Evolutionary conservation across 192 early-diverging fungal species (phyloP), one percentile per base, ranked within the genome.

Genomic region (Podila verticillata): DNA sequence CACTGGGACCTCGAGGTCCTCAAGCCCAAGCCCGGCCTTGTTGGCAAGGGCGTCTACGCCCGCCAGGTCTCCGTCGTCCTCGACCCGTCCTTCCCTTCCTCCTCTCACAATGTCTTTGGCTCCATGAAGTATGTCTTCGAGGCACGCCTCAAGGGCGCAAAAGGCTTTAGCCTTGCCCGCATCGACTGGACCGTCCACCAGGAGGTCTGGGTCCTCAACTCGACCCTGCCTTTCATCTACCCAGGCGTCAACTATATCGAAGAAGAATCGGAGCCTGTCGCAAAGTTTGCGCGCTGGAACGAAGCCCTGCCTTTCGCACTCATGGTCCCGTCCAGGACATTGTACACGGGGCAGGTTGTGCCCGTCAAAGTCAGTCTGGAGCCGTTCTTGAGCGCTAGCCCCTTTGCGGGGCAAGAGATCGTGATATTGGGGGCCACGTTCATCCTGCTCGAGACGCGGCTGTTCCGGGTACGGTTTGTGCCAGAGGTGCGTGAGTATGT

Each of bases 201-300:
- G 39, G 72, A 74, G 29, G 72, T 74, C 4, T 74, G 65, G 72
- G 65, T 74, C 60, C 20, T 74, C 32, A 74, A 74, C 51, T 67
- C 72, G 1, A 44, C 47, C 5, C 51, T 74, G 1, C 72, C 72
- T 12, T 61, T 51, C 32, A 65, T 61, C 26, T 48, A 48, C 24
- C 64, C 48, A 1, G 24, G 64, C 6, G 64, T 65, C 22, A 48
- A 24, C 20, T 24, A 54, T 6, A 19, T 54, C 51, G 51, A 54
- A 7, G 22, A 54, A 9, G 51, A n/a, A 24, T 54, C 51, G 20
- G 9, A 39, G 7, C 72, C 72, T 5, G 17, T 61, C 3, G 31
- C 13, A 8, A 15, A 48, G 4, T 7, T 22, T 1, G 58, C n/a
- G 15, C 22, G n/a, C 19, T 66, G 72, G 72, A 60, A 47, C n/a